phyloP scores from a whole-genome alignment of 164 flowering plant species.

The grape (Vitis vinifera) region ASM3070453v1 NC_081810.1:5816001-5816500 shows the following conservation, averaged over 20 bases:
- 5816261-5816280: slow-evolving; percentile 36
- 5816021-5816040: slow-evolving; percentile 22
- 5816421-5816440: slow-evolving; percentile 53
- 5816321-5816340: slow-evolving; percentile 44
- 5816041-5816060: slow-evolving; percentile 33
- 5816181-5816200: background rate
- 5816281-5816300: slow-evolving; percentile 43
- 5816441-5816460: slow-evolving; percentile 49
- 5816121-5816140: slow-evolving; percentile 36
- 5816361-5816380: slow-evolving; percentile 45
- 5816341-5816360: slow-evolving; percentile 48
- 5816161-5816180: background rate
- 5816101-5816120: slow-evolving; percentile 31
- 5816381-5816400: slow-evolving; percentile 57
- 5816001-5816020: slow-evolving; percentile 39
- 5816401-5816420: slow-evolving; percentile 48
- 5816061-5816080: slow-evolving; percentile 40
- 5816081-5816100: slow-evolving; percentile 23
- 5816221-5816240: slow-evolving; percentile 47
- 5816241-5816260: slow-evolving; percentile 58
- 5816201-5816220: background rate
- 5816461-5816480: slow-evolving; percentile 41
- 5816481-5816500: slow-evolving; percentile 25
- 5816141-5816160: slow-evolving; percentile 31
- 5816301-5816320: slow-evolving; percentile 45